Base-by-base conservation (phyloP, 2,329 filamentous ascomycete species). In the Aureobasidium vineae region DNA sequence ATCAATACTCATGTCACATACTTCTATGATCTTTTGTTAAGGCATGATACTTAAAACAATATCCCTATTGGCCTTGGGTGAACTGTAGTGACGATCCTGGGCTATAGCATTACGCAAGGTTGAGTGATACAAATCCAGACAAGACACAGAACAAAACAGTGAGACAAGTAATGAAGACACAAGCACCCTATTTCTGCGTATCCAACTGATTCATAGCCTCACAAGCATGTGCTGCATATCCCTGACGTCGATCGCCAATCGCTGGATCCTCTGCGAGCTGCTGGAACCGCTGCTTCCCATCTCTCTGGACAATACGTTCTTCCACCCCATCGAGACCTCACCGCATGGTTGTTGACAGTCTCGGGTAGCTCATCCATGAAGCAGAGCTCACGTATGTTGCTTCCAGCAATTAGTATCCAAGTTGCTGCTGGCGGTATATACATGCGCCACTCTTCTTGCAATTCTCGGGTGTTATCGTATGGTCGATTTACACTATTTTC, bases 341-440 rank as follows among this genome's bases (percentile, higher is more conserved):
- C 16, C 1, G 15, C 11, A n/a, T 57, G 53, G 26, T 41, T 21
- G 13, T 57, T 57, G 21, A 13, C 53, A 38, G 13, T 16, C 2
- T 57, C 36, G 11, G 53, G 53, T 3, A 57, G n/a, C 36, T 57
- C n/a, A 2, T 57, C 23, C 53, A 41, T 28, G 19, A 28, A 41
- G 6, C 53, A 57, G n/a, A 57, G 36, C 36, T 41, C 53, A 2
- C 36, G 53, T 6, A 57, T 41, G 23, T 40, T 28, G 21, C 33
- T 41, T n/a, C 53, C 53, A 28, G 53, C 36, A 10, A 56, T 28
- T 11, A 56, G 13, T 16, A 56, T 56, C 53, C 53, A 56, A 23
- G 53, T 56, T 13, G 53, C 53, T 23, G 53, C 53, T 3, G 53
- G 36, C 11, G 53, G 53, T n/a, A 56, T 19, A 10, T 56, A 56